Evolutionary conservation across 202 grass and related monocot genomes (phyloP).

Genomic region (Alloteropsis angusta): DNA sequence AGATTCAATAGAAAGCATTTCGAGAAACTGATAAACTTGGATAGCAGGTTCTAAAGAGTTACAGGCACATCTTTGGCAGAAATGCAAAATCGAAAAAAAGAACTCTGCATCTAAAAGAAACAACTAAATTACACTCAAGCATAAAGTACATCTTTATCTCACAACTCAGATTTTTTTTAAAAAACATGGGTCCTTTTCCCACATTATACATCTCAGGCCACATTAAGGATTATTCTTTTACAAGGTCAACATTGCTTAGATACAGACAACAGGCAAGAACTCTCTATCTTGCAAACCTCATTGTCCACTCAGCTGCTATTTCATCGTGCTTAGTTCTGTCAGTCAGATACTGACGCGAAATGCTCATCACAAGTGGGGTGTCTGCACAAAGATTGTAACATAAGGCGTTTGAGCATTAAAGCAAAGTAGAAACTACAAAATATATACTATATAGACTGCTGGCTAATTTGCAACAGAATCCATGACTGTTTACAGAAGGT

Average conservation of each 20-base stretch:
- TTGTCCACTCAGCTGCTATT: constrained; percentile 83
- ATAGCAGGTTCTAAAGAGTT: neutral
- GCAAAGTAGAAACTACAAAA: neutral
- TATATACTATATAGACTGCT: no score
- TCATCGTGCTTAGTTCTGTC: constrained; percentile 72
- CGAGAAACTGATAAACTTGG: neutral
- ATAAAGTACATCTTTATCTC: constrained; percentile 26
- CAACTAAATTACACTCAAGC: neutral
- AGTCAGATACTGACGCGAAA: constrained; percentile 59
- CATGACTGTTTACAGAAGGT: neutral
- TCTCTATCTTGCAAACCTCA: constrained; percentile 74
- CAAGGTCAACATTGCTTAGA: constrained; percentile 10
- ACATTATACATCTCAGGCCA: constrained; percentile 25
- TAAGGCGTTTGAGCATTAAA: constrained; percentile 5
- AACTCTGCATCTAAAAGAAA: constrained; percentile 15
- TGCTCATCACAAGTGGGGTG: constrained; percentile 36
- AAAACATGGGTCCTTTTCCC: constrained; percentile 17
- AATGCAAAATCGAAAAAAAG: constrained; percentile 8
- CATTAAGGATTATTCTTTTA: constrained; percentile 26
- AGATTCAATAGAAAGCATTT: neutral
- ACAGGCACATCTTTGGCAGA: neutral
- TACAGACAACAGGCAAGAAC: neutral
- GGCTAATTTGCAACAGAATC: neutral
- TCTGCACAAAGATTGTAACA: constrained; percentile 46
- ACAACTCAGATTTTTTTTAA: constrained; percentile 26